These are phyloP conservation scores for Arxiozyma telluris DNA, from an alignment of 1,139 yeast genomes.

Conservation along the genomic window DNA sequence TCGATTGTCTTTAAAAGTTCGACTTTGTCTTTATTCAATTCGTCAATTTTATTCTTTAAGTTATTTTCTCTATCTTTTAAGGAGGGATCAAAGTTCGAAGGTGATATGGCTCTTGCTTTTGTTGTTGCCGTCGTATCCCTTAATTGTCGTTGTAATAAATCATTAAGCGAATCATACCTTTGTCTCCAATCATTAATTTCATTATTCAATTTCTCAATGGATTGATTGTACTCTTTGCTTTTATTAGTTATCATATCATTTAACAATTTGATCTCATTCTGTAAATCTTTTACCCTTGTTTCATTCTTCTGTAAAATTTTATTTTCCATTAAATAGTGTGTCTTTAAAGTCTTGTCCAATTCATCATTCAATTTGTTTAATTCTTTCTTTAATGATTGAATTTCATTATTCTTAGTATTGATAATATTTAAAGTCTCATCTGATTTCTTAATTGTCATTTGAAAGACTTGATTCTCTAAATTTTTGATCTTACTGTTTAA, in stretches of 20 bases:
- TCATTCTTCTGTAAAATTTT: constrained; percentile 2
- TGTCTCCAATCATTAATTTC: constrained; percentile 16
- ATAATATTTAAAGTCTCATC: constrained; percentile 13
- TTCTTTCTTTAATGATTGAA: constrained; percentile 10
- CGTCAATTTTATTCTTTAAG: constrained; percentile 16
- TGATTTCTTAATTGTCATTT: constrained; percentile 12
- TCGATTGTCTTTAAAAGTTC: constrained; percentile 3
- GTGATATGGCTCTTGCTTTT: background rate
- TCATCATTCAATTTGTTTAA: constrained; percentile 6
- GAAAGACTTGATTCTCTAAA: constrained; percentile 14
- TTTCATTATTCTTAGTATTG: constrained; percentile 21
- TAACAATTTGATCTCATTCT: constrained; percentile 2
- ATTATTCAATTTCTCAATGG: constrained; percentile 4
- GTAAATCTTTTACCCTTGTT: constrained; percentile 4
- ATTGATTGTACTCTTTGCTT: background rate
- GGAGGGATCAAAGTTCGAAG: background rate
- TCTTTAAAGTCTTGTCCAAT: constrained; percentile 3
- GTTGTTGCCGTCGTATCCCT: background rate
- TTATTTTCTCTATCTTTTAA: background rate
- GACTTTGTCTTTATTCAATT: constrained; percentile 11
- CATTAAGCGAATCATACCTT: constrained; percentile 5
- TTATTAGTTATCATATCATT: constrained; percentile 1
- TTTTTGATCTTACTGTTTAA: constrained; percentile 5
- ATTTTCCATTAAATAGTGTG: constrained; percentile 2
- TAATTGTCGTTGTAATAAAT: constrained; percentile 4